phyloP scores from a whole-genome alignment of 2,329 filamentous ascomycete genomes.

The Elsinoe necatrix region DNA sequence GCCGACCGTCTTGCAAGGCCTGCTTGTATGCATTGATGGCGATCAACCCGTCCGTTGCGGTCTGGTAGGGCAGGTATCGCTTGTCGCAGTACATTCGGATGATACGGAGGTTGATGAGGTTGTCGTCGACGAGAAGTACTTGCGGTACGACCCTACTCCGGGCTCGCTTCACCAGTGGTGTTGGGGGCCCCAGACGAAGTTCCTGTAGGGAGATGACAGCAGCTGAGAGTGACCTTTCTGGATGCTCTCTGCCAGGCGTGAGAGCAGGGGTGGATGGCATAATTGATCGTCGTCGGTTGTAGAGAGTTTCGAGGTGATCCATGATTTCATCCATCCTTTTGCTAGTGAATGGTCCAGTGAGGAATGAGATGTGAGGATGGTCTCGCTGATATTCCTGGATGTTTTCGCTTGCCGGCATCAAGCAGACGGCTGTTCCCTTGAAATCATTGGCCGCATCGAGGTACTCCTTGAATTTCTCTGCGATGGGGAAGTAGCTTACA shows the following conservation, averaged over 20 bases:
- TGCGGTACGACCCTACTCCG: constrained; percentile 19
- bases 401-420: constrained; percentile 24
- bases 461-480: constrained; percentile 20
- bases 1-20: constrained; percentile 22
- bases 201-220: not conserved
- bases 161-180: not conserved
- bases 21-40: constrained; percentile 34
- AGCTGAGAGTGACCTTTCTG: not conserved
- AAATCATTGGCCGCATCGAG: not conserved
- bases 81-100: constrained; percentile 41
- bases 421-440: constrained; percentile 25
- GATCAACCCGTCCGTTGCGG: constrained; percentile 38
- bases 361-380: constrained; percentile 24
- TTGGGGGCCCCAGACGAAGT: not conserved
- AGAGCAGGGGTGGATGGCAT: not conserved
- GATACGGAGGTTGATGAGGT: constrained; percentile 42
- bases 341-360: constrained; percentile 26
- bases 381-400: constrained; percentile 20
- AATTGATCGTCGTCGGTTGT: not conserved
- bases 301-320: constrained; percentile 14
- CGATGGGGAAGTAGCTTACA: constrained; percentile 24
- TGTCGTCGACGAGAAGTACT: constrained; percentile 42
- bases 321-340: constrained; percentile 20
- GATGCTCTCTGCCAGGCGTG: not conserved
- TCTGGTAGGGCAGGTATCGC: constrained; percentile 35